Conservation (phyloP, 768 basidiomycete species). For the Brasilioporus rufonigricans region DNA sequence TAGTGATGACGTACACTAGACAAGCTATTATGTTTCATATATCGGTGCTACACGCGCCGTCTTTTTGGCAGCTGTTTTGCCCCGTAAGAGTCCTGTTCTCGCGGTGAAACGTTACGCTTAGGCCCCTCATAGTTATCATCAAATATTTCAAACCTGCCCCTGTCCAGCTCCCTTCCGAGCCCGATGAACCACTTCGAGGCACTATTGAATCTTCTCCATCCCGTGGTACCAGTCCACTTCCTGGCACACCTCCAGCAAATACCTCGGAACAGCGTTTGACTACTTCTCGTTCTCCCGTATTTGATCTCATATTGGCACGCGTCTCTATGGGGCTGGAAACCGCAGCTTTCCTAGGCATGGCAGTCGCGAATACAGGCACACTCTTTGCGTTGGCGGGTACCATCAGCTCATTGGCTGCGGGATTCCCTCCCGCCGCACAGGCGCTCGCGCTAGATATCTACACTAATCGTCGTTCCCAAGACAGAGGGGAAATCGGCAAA, state of each 20-base stretch:
- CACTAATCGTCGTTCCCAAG: constrained; percentile 42
- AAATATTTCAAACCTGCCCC: constrained; percentile 48
- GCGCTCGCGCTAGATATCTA: constrained; percentile 73
- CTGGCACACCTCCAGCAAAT: constrained; percentile 1
- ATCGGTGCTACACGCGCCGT: constrained; percentile 53
- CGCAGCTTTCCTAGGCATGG: constrained; percentile 49
- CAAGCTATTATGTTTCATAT: constrained; percentile 71
- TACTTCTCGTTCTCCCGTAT: constrained; percentile 40
- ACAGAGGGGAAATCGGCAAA: constrained; percentile 56
- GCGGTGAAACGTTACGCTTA: neutral
- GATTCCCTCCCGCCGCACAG: constrained; percentile 64
- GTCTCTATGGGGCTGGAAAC: constrained; percentile 59
- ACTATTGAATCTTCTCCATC: neutral
- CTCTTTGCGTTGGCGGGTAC: constrained; percentile 52
- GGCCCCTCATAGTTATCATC: constrained; percentile 45
- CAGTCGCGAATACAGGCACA: constrained; percentile 42
- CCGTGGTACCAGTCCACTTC: neutral
- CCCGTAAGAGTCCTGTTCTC: constrained; percentile 45
- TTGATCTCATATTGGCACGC: constrained; percentile 72
- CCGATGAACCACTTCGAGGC: constrained; percentile 18
- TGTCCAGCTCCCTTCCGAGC: constrained; percentile 12
- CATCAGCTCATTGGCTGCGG: constrained; percentile 56
- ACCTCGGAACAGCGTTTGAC: constrained; percentile 1
- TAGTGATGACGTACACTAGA: constrained; percentile 34
- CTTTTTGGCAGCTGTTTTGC: constrained; percentile 55